Base-by-base conservation (phyloP, 805 yeast species). In the Candida methanosorbosa region DNA sequence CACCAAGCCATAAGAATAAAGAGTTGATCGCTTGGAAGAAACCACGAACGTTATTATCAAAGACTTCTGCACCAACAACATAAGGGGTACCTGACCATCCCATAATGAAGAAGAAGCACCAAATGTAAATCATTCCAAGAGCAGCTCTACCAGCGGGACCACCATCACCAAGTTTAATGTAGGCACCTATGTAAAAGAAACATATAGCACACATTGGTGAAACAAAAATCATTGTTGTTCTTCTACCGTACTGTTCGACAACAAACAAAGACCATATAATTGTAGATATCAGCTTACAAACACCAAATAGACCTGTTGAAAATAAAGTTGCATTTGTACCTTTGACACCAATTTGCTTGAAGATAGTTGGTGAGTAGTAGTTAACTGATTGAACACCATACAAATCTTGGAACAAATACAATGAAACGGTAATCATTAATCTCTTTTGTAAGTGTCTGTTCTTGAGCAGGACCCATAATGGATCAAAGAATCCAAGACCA, bases 361-460 rank as follows among this genome's bases (percentile, higher is more conserved):
- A 86, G 32, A 86, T 88, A 64, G 86, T 64, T 2, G 95, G 95
- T 3, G 95, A 94, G 57, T 86, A 86, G 60, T 86, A 86, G 5
- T 88, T 78, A 36, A 86, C 81, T 33, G 86, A 83, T 50, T 86
- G 86, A 59, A 86, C 86, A 42, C 96, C 96, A 49, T 85, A 81
- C 51, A 86, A 62, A 56, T 86, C 95, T 5, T 95, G 95, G 65
- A 86, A 84, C 63, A 83, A 78, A 48, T 82, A 86, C 4, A 92
- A 77, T 24, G 85, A 75, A 75, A 90, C 84, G 2, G 95, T 96
- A 41, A 88, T 82, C 22, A 86, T 65, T 16, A 88, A 77, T 33
- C 97, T 66, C 52, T 75, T 75, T 43, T 77, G 76, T 57, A 88
- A 88, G 38, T 81, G 64, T 32, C 72, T 63, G 27, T 50, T 45